phyloP scores from a whole-genome alignment of 2,329 filamentous ascomycete genomes.

The Mycosphaerelloides madeirae region DNA sequence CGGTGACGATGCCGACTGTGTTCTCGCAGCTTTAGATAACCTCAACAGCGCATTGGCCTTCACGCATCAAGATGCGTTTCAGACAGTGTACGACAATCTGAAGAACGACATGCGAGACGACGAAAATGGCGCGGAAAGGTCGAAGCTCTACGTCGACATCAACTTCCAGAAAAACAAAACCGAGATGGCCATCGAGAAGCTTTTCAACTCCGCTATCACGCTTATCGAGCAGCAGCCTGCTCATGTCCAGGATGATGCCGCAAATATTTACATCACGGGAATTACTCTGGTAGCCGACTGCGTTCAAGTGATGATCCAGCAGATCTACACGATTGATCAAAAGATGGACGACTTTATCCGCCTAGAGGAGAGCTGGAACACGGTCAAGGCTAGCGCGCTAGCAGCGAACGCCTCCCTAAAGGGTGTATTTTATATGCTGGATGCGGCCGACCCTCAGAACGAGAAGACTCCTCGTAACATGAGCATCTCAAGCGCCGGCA shows the following conservation, averaged over 20 bases:
- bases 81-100: slow-evolving; percentile 41
- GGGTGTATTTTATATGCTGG: slow-evolving; percentile 45
- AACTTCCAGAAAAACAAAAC: slow-evolving; percentile 43
- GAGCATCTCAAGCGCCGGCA: slow-evolving; percentile 26
- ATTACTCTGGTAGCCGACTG: slow-evolving; percentile 44
- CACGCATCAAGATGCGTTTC: slow-evolving; percentile 45
- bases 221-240: slow-evolving; percentile 41
- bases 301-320: slow-evolving; percentile 38
- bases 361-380: slow-evolving; percentile 42
- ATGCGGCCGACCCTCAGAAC: slow-evolving; percentile 17
- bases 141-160: slow-evolving; percentile 42
- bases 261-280: slow-evolving; percentile 43
- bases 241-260: slow-evolving; percentile 38
- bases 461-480: slow-evolving; percentile 17
- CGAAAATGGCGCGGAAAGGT: slow-evolving; percentile 26
- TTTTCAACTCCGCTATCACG: slow-evolving; percentile 40
- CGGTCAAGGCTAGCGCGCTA: slow-evolving; percentile 39
- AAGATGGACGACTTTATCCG: slow-evolving; percentile 44
- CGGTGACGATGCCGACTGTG: slow-evolving; percentile 40
- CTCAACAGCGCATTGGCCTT: slow-evolving; percentile 44
- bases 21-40: slow-evolving; percentile 43
- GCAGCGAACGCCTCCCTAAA: slow-evolving; percentile 40
- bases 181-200: slow-evolving; percentile 45
- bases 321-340: slow-evolving; percentile 38
- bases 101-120: slow-evolving; percentile 34